These are phyloP conservation scores for Wickerhamomyces sp. DNA, from an alignment of 1,139 yeast genomes.

Conservation along the genomic window DNA sequence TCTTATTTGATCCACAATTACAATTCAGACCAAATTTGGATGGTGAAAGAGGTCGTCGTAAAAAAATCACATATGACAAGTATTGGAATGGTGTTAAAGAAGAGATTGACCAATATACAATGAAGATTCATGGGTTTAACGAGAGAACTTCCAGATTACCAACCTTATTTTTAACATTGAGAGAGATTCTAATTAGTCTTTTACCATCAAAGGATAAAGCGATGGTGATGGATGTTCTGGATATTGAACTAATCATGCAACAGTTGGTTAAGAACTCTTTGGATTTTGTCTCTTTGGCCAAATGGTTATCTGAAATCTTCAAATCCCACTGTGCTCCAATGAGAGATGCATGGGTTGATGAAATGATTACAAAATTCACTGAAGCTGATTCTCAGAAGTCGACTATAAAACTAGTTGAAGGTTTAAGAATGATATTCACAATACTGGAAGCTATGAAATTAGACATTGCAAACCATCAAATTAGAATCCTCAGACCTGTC, in stretches of 20 bases:
- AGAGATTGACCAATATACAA: constrained; percentile 22
- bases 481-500: constrained; percentile 77
- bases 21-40: constrained; percentile 91
- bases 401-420: constrained; percentile 61
- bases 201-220: constrained; percentile 76
- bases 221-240: constrained; percentile 69
- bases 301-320: constrained; percentile 66
- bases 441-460: constrained; percentile 94
- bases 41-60: constrained; percentile 82
- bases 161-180: constrained; percentile 65
- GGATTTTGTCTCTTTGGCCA: constrained; percentile 64
- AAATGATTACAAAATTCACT: constrained; percentile 67
- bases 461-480: constrained; percentile 94
- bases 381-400: constrained; percentile 53
- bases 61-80: constrained; percentile 68
- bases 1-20: constrained; percentile 84
- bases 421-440: constrained; percentile 73
- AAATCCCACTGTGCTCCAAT: constrained; percentile 91
- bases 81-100: constrained; percentile 70
- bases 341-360: constrained; percentile 88
- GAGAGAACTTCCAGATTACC: constrained; percentile 51
- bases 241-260: constrained; percentile 70
- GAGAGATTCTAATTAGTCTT: constrained; percentile 70
- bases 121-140: constrained; percentile 26
- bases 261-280: constrained; percentile 66